Percentiles rank a stretch among this genome's conserved stretches.
These are phyloP conservation scores for Arxiozyma slooffiae DNA, from an alignment of 1,139 yeast species.

Conservation along the genomic window DNA sequence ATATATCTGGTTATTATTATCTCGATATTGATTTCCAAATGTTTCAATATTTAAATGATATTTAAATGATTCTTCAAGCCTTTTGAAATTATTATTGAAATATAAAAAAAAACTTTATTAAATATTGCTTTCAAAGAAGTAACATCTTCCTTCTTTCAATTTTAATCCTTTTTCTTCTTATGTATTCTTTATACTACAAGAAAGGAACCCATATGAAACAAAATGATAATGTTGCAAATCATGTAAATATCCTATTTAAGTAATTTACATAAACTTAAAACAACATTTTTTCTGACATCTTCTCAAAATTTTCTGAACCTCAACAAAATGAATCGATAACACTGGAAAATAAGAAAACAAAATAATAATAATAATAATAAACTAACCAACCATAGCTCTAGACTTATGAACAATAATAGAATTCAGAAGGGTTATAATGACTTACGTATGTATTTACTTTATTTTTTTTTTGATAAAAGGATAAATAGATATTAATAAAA, in stretches of 20 bases:
- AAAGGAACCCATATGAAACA: neutral
- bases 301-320: neutral
- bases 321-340: neutral
- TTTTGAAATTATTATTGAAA: too few species aligned
- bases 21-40: neutral
- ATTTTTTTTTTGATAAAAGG: neutral
- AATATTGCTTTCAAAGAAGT: neutral
- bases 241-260: conserved; percentile 10
- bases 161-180: neutral
- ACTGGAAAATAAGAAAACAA: too few species aligned
- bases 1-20: too few species aligned
- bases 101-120: neutral
- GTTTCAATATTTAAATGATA: neutral
- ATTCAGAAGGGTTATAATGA: neutral
- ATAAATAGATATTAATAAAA: conserved; percentile 11
- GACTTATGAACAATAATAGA: neutral
- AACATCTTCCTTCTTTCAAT: neutral
- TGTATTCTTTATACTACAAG: too few species aligned
- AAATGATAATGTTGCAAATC: conserved; percentile 1
- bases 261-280: conserved; percentile 9
- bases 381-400: neutral
- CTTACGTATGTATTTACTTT: neutral
- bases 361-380: too few species aligned
- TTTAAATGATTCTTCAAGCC: too few species aligned
- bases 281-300: neutral